phyloP scores from a whole-genome alignment of 108 stramenopile species.

The Skeletonema tropicum region DNA sequence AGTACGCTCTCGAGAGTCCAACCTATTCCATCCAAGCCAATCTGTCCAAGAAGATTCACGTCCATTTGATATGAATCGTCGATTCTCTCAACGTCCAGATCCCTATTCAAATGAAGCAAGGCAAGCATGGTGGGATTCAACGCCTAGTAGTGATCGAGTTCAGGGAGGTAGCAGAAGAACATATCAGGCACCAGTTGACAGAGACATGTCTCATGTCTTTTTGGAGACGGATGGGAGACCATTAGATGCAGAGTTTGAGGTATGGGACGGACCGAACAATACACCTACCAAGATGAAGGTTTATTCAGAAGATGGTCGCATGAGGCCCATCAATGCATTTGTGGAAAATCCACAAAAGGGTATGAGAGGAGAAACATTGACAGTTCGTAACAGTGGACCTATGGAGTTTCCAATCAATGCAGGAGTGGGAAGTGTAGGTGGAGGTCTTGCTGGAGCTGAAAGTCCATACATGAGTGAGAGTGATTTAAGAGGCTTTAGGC shows the following conservation, averaged over 20 bases:
- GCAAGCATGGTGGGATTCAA: constrained; percentile 37
- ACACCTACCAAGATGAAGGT: constrained; percentile 48
- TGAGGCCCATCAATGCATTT: constrained; percentile 44
- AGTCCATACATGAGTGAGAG: constrained; percentile 19
- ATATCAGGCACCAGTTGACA: constrained; percentile 23
- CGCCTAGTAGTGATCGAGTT: constrained; percentile 17
- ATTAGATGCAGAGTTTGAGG: constrained; percentile 40
- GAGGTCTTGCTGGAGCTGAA: constrained; percentile 28
- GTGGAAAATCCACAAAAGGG: constrained; percentile 32
- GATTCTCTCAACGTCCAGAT: constrained; percentile 41
- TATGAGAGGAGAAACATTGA: constrained; percentile 31
- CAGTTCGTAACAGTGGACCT: constrained; percentile 47
- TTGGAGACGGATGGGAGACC: constrained; percentile 54
- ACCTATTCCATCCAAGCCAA: constrained; percentile 24
- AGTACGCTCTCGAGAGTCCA: constrained; percentile 23
- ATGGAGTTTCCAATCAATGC: constrained; percentile 52
- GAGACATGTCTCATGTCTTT: constrained; percentile 32
- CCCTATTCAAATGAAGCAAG: constrained; percentile 7
- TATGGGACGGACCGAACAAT: constrained; percentile 63
- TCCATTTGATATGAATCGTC: constrained; percentile 28
- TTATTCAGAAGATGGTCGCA: constrained; percentile 52
- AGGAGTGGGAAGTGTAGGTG: constrained; percentile 21
- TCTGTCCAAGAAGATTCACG: constrained; percentile 46
- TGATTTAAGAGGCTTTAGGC: constrained; percentile 27
- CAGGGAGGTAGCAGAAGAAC: constrained; percentile 45